Base-by-base conservation (phyloP, 2,329 filamentous ascomycete species). In the Plenodomus tracheiphilus region DNA sequence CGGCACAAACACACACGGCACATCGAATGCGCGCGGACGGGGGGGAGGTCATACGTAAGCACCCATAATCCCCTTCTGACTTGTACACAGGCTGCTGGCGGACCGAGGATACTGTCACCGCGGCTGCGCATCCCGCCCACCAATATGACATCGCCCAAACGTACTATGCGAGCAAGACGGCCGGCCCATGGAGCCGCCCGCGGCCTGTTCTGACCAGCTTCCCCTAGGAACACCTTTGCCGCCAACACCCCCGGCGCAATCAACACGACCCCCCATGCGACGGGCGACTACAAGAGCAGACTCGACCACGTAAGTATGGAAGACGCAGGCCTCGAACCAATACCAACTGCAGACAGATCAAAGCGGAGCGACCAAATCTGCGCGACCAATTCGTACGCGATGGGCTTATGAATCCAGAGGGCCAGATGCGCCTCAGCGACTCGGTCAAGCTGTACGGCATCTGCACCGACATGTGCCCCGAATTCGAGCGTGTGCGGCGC, bases 381-480 rank as follows among this genome's bases (percentile, higher is more conserved):
- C 60, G 60, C 51, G 46, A 84, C 68, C 77, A 78, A 43, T 57
- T 69, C 46, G 59, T 70, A 43, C 34, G 54, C 8, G 49, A 65
- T 30, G 48, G 61, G 8, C 61, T 62, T 18, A 68, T 70, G 68
- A 68, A 86, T 61, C 84, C 83, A 4, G 79, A 83, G 49, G 81
- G 67, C 37, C 81, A 81, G n/a, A 82, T 80, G 44, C 77, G 75
- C 19, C 72, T 86, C 49, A 77, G 78, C 22, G 78, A 85, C 53
- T 83, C 84, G 21, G 84, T 86, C 59, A 85, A 81, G 17, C 78
- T 81, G 0, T 78, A 83, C 4, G 84, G 83, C 42, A 82, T 79
- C 42, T 86, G 84, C 67, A 78, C 77, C 34, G 80, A 82, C 55
- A 86, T 86, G 83, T 87, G 84, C 62, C 80, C 84, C 2, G 81